Base-by-base conservation (phyloP, 2,329 filamentous ascomycete genomes). In the Epichloe bromicola region DNA sequence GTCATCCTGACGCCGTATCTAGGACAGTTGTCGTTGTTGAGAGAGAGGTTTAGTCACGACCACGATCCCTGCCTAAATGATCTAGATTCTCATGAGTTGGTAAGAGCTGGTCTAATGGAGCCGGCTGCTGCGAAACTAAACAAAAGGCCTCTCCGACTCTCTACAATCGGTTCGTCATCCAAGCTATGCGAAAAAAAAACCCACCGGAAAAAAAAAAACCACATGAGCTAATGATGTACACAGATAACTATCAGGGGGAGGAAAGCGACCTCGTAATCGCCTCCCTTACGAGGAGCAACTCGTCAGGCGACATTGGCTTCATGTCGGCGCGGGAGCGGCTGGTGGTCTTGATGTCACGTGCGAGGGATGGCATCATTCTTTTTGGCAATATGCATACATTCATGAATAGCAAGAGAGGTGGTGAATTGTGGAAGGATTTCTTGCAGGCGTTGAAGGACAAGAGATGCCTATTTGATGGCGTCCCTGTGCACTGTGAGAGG, bases 211-310 rank as follows among this genome's bases (percentile, higher is more conserved):
- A n/a, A n/a, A 10, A 30, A 30, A 30, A 10, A 30, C 1, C 7
- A 26, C 23, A 26, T 26, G 23, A 30, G 20, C 40, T 42, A 12
- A 42, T 19, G 2, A 36, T 3, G 5, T 7, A 0, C 3, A 2
- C 19, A 83, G 85, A 89, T 54, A 89, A 89, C 54, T 90, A 85
- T 52, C 86, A 89, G 61, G 85, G 86, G 85, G 85, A 89, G 59
- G 85, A 90, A 56, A 81, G 78, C 38, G 79, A 88, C 1, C 83
- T 90, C 15, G 80, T 88, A 0, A 75, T 90, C 7, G 77, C 70
- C 0, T 84, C 81, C 0, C 63, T 89, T 11, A 86, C 83, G 0
- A 69, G 86, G 4, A 85, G 83, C 61, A 89, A 89, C 55, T 52
- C 58, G 0, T 59, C 60, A 0, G 75, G 78, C 0, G 80, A 88